Percentiles rank a stretch among this genome's conserved stretches.
Conservation (phyloP, 2,329 filamentous ascomycete genomes). For the Pezicula neosporulosa region DNA sequence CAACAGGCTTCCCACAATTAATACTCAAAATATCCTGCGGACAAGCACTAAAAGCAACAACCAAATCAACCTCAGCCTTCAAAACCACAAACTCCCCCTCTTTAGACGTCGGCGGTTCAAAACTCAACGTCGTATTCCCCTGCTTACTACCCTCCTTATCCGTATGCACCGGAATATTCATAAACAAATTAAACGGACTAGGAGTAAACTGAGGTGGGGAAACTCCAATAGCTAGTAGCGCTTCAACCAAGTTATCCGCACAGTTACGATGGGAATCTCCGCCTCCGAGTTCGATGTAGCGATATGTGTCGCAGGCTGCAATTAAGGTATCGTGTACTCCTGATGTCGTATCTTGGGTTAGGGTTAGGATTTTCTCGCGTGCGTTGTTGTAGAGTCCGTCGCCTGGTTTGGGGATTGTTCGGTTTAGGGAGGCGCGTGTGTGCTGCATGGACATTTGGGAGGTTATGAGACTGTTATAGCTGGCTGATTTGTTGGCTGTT, state of each 20-base stretch:
- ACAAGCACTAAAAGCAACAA: constrained; percentile 22
- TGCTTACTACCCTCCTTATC: constrained; percentile 3
- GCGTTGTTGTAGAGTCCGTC: constrained; percentile 16
- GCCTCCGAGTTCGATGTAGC: constrained; percentile 18
- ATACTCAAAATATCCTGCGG: constrained; percentile 22
- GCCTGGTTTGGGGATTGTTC: constrained; percentile 15
- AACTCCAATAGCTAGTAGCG: constrained; percentile 12
- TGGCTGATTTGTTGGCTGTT: neutral
- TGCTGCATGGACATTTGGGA: constrained; percentile 20
- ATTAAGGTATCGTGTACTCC: constrained; percentile 20
- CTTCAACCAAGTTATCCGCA: constrained; percentile 21
- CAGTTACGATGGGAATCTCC: constrained; percentile 18
- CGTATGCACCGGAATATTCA: constrained; percentile 23
- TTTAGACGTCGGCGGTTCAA: constrained; percentile 17
- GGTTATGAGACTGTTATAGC: constrained; percentile 3
- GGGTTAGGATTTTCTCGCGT: constrained; percentile 13
- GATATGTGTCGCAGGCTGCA: constrained; percentile 16
- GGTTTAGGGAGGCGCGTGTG: constrained; percentile 15
- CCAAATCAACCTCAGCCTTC: constrained; percentile 18
- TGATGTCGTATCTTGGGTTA: constrained; percentile 16
- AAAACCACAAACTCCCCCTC: constrained; percentile 15
- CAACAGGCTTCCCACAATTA: constrained; percentile 18
- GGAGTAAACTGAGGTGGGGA: constrained; percentile 18
- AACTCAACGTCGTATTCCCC: constrained; percentile 11
- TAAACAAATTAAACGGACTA: constrained; percentile 20